Percentiles rank a stretch among this genome's conserved stretches.
These are phyloP conservation scores for Senecio squalidus DNA, from an alignment of 140 eudicot genomes.

Conservation along the genomic window DNA sequence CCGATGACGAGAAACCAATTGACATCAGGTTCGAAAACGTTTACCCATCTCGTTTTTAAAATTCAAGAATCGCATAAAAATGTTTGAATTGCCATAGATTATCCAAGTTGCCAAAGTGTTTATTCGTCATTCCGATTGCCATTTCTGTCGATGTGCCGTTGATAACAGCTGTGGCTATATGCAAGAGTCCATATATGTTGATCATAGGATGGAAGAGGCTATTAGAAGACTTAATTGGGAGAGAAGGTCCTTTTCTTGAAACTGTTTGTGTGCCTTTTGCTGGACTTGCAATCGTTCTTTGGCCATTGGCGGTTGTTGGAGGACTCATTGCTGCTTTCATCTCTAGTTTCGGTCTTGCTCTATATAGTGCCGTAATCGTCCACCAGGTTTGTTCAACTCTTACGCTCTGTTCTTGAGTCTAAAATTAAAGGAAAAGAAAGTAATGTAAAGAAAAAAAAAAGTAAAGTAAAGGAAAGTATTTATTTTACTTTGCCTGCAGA, in stretches of 20 bases:
- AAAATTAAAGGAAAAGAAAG: no score
- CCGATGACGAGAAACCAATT: slow-evolving; percentile 48
- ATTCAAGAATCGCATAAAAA: not conserved
- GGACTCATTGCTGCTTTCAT: slow-evolving; percentile 57
- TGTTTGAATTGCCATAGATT: slow-evolving; percentile 31
- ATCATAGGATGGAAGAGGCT: slow-evolving; percentile 93
- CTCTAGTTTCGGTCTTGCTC: slow-evolving; percentile 75
- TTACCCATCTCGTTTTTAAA: not conserved
- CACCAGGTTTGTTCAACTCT: slow-evolving; percentile 48
- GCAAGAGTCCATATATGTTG: slow-evolving; percentile 92
- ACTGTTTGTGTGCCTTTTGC: slow-evolving; percentile 93
- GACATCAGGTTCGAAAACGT: slow-evolving; percentile 59
- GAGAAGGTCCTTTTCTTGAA: slow-evolving; percentile 97
- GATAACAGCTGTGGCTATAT: slow-evolving; percentile 63
- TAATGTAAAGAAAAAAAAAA: no score
- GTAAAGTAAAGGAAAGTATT: no score
- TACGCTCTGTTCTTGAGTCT: no score
- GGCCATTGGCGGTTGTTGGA: slow-evolving; percentile 85
- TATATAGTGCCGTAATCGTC: slow-evolving; percentile 69
- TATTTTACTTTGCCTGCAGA: not conserved
- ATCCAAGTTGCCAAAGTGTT: slow-evolving; percentile 55
- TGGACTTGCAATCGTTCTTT: slow-evolving; percentile 72
- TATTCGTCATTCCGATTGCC: slow-evolving; percentile 54
- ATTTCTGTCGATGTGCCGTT: slow-evolving; percentile 54
- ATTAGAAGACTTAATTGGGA: slow-evolving; percentile 73